A percentile compares a stretch with the other conserved stretches of the same genome.
Conservation (phyloP, 164 flowering plant genomes). For the Nelumbo lutea region DNA sequence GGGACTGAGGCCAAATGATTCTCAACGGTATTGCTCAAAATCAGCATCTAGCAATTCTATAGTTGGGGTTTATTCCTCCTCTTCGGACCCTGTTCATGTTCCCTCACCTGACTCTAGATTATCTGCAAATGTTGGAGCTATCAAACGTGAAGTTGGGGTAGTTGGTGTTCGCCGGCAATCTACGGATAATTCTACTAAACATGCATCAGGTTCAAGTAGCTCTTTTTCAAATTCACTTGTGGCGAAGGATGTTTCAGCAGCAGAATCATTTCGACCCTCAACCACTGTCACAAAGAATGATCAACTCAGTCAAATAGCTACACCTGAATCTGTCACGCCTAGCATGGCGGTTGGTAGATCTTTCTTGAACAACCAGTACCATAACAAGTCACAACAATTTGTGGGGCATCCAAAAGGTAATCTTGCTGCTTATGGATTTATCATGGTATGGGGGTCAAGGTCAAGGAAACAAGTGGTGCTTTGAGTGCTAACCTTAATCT, state of each 20-base stretch:
- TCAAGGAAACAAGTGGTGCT: too few relatives aligned
- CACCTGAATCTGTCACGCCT: slow-evolving; percentile 35
- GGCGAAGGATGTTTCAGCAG: slow-evolving; percentile 32
- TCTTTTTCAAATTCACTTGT: slow-evolving; percentile 34
- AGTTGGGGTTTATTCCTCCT: slow-evolving; percentile 80
- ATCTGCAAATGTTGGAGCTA: slow-evolving; percentile 73
- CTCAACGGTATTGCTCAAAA: slow-evolving; percentile 32
- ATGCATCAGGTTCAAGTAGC: slow-evolving; percentile 33
- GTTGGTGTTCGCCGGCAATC: slow-evolving; percentile 70
- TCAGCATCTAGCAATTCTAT: slow-evolving; percentile 51
- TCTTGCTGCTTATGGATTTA: neutral
- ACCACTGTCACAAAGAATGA: slow-evolving; percentile 39
- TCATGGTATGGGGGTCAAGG: neutral
- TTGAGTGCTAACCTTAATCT: too few relatives aligned
- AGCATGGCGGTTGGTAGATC: slow-evolving; percentile 35
- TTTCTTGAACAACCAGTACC: slow-evolving; percentile 41
- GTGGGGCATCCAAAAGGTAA: slow-evolving; percentile 79
- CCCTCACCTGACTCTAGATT: slow-evolving; percentile 79
- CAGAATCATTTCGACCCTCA: slow-evolving; percentile 39
- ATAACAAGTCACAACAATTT: slow-evolving; percentile 41
- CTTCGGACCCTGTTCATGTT: slow-evolving; percentile 94
- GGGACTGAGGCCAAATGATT: slow-evolving; percentile 28
- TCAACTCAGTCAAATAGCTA: slow-evolving; percentile 32
- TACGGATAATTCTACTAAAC: slow-evolving; percentile 43
- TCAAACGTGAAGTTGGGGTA: slow-evolving; percentile 90